Evolutionary conservation across 306 rosid species (phyloP), one percentile per base, ranked within the genome.

Genomic region (Cucumis melo): DNA sequence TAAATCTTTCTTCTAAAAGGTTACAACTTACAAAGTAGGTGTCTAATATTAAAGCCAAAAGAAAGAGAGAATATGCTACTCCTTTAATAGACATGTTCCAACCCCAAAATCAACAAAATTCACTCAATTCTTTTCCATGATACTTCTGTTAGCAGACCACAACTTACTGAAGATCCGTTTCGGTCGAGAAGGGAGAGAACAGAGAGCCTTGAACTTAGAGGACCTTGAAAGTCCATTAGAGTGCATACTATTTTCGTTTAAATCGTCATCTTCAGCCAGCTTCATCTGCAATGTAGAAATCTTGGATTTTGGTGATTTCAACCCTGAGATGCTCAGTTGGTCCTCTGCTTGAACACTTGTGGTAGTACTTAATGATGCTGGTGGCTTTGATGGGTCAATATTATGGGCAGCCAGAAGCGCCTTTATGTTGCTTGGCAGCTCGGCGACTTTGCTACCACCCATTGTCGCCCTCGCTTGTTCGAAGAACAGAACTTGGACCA

Each of bases 401-500:
- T 88, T 87, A 60, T 89, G 96, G 53, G 96, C 44, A 19, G 93
- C 84, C n/a, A 95, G 91, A 21, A 95, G 88, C 20, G 92, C 93
- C 83, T 83, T 90, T 50, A 95, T 87, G 84, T 95, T 90, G 90
- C 86, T 81, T 16, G 96, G 97, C 23, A 95, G 83, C 48, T 92
- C 96, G 17, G 89, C 78, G 12, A 91, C 90, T 87, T 89, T 91
- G 48, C 96, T 96, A 16, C 95, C 91, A 3, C 82, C 82, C 84
- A 84, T 84, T 20, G 96, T 87, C 1, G 97, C 91, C 80, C 97
- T 70, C 38, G 97, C 93, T 86, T 95, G 99, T 87, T 95, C 99
- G 46, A 92, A 95, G 90, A 95, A 95, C 57, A 95, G 96, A 78
- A 95, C 99, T 90, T 95, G 99, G 66, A 95, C 98, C 72, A 95